phyloP scores from a whole-genome alignment of 768 basidiomycete genomes.

The Rhizopogon roseolus region DNA sequence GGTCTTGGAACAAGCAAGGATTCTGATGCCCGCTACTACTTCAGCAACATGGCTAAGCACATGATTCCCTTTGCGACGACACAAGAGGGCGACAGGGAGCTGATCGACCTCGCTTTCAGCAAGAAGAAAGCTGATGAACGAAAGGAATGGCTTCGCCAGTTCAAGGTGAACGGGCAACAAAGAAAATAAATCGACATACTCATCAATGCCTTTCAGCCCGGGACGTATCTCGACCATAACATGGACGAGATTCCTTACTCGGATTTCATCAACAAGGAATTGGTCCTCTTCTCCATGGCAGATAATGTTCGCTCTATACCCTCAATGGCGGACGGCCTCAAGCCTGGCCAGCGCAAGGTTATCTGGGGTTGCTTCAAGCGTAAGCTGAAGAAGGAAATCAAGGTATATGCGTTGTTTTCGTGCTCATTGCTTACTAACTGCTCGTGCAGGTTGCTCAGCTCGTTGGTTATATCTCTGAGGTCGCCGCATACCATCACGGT shows the following conservation, averaged over 20 bases:
- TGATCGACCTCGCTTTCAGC: slow-evolving; percentile 98
- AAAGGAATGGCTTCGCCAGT: slow-evolving; percentile 96
- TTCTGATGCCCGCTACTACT: slow-evolving; percentile 88
- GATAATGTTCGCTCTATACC: slow-evolving; percentile 99
- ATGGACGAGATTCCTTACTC: slow-evolving; percentile 80
- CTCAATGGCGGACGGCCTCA: slow-evolving; percentile 88
- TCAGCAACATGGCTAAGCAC: slow-evolving; percentile 87
- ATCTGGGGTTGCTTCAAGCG: slow-evolving; percentile 95
- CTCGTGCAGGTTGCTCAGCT: slow-evolving; percentile 78
- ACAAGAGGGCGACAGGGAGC: slow-evolving; percentile 75
- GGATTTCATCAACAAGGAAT: slow-evolving; percentile 97
- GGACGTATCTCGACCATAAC: slow-evolving; percentile 89
- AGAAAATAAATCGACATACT: too few species aligned
- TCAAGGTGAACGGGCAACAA: slow-evolving; percentile 54
- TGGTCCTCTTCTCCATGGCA: slow-evolving; percentile 99
- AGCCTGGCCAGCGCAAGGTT: slow-evolving; percentile 96
- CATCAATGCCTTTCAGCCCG: slow-evolving; percentile 52
- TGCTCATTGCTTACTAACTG: background rate
- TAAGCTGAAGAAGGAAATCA: slow-evolving; percentile 88
- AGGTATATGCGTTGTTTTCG: slow-evolving; percentile 41
- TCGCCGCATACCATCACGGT: slow-evolving; percentile 96
- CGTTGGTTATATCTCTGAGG: slow-evolving; percentile 90
- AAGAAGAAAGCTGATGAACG: slow-evolving; percentile 99
- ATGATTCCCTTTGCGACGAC: slow-evolving; percentile 88
- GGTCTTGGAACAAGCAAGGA: slow-evolving; percentile 94